Base-by-base conservation (phyloP, 108 stramenopile genomes). In the Conticribra guillardii region DNA sequence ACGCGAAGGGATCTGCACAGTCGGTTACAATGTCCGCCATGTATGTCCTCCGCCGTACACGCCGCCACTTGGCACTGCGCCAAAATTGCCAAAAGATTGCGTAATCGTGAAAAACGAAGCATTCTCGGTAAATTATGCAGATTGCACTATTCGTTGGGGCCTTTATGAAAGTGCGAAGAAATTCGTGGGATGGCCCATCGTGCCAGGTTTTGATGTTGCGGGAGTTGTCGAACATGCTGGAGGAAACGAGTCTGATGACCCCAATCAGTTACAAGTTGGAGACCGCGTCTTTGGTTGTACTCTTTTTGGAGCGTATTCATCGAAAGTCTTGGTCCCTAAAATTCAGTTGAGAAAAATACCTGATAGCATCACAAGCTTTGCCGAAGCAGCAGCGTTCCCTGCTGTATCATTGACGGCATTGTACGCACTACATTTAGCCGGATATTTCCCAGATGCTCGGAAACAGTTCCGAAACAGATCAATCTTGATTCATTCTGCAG, bases 101-200 rank as follows among this genome's bases (percentile, higher is more conserved):
- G 88, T 92, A 18, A 62, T 95, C 2, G 51, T 95, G 9, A 46
- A 64, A 54, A 82, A 83, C 30, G 68, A 83, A 48, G 76, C 84
- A 18, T 96, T 93, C 63, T 85, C 85, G 0, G 80, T 96, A 52
- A 93, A 93, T 54, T 96, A 86, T 67, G 95, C 92, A 1, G 95
- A 92, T 66, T 89, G 89, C 52, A 81, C 82, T 57, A 95, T 95
- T 41, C 83, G 95, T 24, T 93, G 90, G 92, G 92, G 95, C 1
- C 77, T 96, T 32, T 93, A 93, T 68, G 95, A 93, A 74, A 83
- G 81, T 64, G 95, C 92, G 44, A 88, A 91, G 52, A 67, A 87
- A 50, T 92, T 87, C 72, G 92, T 93, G 0, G 92, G 95, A 4
- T 96, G 83, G 77, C 95, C 95, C n/a, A 96, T 96, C 64, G 87